These are phyloP conservation scores for Coniochaeta sp. DNA, from an alignment of 2,329 filamentous ascomycete species.

Conservation along the genomic window DNA sequence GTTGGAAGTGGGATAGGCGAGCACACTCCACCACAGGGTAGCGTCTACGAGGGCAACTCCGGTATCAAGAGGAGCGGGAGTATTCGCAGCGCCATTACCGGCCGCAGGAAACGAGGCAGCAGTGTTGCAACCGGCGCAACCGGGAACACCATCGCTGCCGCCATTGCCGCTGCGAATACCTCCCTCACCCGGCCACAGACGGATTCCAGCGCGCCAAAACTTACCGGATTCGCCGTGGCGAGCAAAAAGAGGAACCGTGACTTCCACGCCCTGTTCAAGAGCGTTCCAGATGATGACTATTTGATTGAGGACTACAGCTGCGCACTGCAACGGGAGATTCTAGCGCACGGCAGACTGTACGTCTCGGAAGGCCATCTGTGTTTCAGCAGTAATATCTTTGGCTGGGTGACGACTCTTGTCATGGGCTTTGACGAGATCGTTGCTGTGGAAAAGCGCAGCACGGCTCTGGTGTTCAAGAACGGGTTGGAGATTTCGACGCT, in stretches of 20 bases:
- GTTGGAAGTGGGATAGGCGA: conserved; percentile 39
- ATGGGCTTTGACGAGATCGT: conserved; percentile 98
- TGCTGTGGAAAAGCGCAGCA: conserved; percentile 93
- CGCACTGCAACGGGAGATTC: conserved; percentile 88
- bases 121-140: conserved; percentile 58
- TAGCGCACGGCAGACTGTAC: conserved; percentile 88
- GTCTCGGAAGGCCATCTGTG: conserved; percentile 96
- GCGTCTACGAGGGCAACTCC: conserved; percentile 57
- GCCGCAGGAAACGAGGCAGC: conserved; percentile 72
- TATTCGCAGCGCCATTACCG: conserved; percentile 52
- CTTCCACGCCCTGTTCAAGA: conserved; percentile 90
- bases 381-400: conserved; percentile 98
- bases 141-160: conserved; percentile 61
- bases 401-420: conserved; percentile 94
- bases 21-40: conserved; percentile 58
- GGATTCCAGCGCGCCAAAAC: conserved; percentile 57
- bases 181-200: conserved; percentile 60
- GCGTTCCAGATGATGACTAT: conserved; percentile 95
- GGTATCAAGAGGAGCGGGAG: conserved; percentile 58
- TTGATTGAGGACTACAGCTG: conserved; percentile 98
- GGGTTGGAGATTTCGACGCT: conserved; percentile 94
- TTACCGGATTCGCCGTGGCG: conserved; percentile 93
- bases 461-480: conserved; percentile 92
- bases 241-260: conserved; percentile 94
- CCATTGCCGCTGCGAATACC: conserved; percentile 62